These are phyloP conservation scores for Pelargonium nanum DNA, from an alignment of 345 rosid species.

Conservation along the genomic window DNA sequence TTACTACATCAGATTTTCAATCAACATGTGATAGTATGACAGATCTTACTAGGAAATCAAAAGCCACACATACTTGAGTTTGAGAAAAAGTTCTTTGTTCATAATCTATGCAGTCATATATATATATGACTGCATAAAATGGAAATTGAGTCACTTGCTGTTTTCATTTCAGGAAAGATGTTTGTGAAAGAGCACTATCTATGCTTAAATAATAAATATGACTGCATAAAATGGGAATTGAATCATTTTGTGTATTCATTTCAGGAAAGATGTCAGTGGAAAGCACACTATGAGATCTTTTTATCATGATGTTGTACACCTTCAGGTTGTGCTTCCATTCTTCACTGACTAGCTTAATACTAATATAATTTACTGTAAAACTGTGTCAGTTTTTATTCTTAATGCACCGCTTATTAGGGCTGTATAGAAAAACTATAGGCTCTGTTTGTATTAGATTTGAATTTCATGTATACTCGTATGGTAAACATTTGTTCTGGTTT, in stretches of 20 bases:
- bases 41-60: not conserved
- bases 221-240: not conserved
- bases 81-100: no score
- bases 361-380: not conserved
- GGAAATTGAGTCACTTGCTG: no score
- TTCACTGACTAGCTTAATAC: not conserved
- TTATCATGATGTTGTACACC: conserved; percentile 51
- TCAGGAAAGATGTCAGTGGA: conserved; percentile 64
- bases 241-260: conserved; percentile 10
- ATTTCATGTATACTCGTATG: no score
- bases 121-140: no score
- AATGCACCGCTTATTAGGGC: no score
- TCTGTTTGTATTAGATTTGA: no score
- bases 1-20: not conserved
- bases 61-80: not conserved
- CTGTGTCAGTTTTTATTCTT: not conserved
- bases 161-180: no score
- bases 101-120: no score
- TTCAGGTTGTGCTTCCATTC: conserved; percentile 40
- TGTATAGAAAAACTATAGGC: no score
- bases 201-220: not conserved
- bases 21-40: no score
- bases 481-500: no score
- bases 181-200: no score
- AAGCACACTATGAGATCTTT: conserved; percentile 52